These are phyloP conservation scores for Calophaca sinica DNA, from an alignment of 306 rosid species.

Conservation along the genomic window DNA sequence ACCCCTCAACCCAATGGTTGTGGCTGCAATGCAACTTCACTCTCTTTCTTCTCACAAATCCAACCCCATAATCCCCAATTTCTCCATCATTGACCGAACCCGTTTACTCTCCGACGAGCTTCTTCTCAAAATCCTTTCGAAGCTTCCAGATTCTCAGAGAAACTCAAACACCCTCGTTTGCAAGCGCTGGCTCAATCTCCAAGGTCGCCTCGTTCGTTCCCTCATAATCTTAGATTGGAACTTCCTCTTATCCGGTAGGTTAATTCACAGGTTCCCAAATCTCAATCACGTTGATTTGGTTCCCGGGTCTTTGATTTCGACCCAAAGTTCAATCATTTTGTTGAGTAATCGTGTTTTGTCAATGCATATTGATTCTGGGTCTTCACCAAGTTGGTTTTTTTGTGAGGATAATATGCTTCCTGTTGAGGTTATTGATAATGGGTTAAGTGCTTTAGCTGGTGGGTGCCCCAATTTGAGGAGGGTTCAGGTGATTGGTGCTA, in stretches of 20 bases:
- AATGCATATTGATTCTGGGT: constrained; percentile 55
- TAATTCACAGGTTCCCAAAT: constrained; percentile 78
- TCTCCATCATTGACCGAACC: constrained; percentile 58
- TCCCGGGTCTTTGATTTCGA: constrained; percentile 62
- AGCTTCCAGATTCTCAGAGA: constrained; percentile 63
- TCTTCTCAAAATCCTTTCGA: constrained; percentile 68
- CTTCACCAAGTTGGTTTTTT: constrained; percentile 51
- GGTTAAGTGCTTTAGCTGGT: constrained; percentile 62
- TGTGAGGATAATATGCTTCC: constrained; percentile 69
- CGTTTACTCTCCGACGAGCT: constrained; percentile 68
- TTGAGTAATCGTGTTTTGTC: constrained; percentile 59
- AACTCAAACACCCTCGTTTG: constrained; percentile 72
- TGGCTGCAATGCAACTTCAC: constrained; percentile 69
- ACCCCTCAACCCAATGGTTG: constrained; percentile 59
- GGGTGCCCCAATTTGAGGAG: constrained; percentile 84
- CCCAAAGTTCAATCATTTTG: constrained; percentile 60
- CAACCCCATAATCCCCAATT: constrained; percentile 45
- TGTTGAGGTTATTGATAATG: constrained; percentile 74
- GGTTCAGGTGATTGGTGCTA: constrained; percentile 71
- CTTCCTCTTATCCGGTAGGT: constrained; percentile 84
- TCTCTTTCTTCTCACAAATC: constrained; percentile 56
- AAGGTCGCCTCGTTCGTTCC: constrained; percentile 76
- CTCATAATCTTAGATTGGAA: constrained; percentile 69
- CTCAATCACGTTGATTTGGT: constrained; percentile 76
- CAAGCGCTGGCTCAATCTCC: constrained; percentile 91